Evolutionary conservation across 179 eudicot genomes (phyloP), one percentile per base, ranked within the genome.

Genomic region (Sideroxylon spinosum): DNA sequence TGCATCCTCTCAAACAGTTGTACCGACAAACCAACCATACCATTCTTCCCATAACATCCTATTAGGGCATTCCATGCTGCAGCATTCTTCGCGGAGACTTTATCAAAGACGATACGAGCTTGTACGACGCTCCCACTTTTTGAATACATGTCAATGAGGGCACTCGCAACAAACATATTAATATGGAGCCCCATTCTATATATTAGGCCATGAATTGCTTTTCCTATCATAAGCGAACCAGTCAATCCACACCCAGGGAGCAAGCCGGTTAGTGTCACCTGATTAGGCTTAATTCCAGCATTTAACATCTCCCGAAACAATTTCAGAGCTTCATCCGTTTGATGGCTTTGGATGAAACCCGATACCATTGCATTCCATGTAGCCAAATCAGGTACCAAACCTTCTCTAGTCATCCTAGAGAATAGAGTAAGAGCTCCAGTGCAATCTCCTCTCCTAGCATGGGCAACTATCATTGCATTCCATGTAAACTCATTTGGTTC

Each of bases 361-460:
- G 91, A 85, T 69, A 87, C 87, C 80, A 87, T 68, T 11, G 95
- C 93, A 84, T 90, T 91, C 91, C 93, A 90, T 19, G 89, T 80
- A 37, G 85, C 85, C 80, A 85, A 68, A 74, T 90, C 92, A 53
- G 84, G 81, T 56, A 66, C 29, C 52, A 83, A 56, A 50, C 91
- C 89, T 75, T 59, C 84, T 72, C 78, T 73, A 76, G 32, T 78
- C 93, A 88, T 90, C 59, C 77, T 76, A 71, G 83, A 81, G 76
- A 85, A 83, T 55, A 86, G 68, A 29, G 66, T 78, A 48, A 77
- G 74, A 68, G 90, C 90, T 22, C 83, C 83, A 44, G 79, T 80
- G 14, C 78, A 85, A 73, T 91, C 89, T 77, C 93, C 92, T 49
- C 71, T 81, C 80, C 77, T 89, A 80, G 90, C 91, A 81, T 82